phyloP scores from a whole-genome alignment of 148 eudicot species.

The Fagopyrum tataricum region DNA sequence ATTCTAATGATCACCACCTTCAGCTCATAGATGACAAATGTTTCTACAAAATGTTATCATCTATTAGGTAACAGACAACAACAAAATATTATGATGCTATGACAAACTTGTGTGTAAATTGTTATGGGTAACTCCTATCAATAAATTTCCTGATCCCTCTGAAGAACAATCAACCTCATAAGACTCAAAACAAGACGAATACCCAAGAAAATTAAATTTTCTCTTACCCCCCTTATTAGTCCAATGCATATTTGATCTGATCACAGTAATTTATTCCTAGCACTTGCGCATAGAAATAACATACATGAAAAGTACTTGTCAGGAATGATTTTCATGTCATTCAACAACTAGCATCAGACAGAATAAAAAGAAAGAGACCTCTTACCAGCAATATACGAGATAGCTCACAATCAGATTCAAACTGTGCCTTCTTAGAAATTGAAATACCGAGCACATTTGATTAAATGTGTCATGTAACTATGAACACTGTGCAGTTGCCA shows the following conservation, averaged over 20 bases:
- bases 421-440: neutral
- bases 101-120: neutral
- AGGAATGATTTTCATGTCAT: neutral
- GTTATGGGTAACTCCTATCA: neutral
- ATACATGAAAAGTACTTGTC: neutral
- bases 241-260: neutral
- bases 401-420: neutral
- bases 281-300: neutral
- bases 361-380: neutral
- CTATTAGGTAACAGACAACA: neutral
- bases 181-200: neutral
- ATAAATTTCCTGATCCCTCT: neutral
- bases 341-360: neutral
- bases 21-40: neutral
- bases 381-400: conserved; percentile 6
- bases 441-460: neutral
- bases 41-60: neutral
- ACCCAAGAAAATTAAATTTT: neutral
- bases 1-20: neutral
- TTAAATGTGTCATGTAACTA: neutral
- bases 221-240: neutral
- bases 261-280: neutral
- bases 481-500: neutral
- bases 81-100: neutral
- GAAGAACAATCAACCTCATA: neutral